phyloP scores from a whole-genome alignment of 352 stramenopile species.

The Phytophthora sansomeana region DNA sequence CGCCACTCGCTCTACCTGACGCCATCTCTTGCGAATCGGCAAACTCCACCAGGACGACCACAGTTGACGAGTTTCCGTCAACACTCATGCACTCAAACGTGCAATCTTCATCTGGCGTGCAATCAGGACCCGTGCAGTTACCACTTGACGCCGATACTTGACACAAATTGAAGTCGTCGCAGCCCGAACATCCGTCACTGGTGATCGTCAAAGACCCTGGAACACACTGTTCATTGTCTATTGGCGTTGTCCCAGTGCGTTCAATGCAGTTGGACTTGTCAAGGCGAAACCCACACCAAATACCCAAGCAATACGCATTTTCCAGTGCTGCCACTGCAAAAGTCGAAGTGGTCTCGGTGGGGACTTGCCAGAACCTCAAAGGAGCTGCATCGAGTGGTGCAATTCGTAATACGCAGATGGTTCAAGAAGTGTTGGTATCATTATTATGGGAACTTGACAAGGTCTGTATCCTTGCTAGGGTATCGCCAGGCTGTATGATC shows the following conservation, averaged over 20 bases:
- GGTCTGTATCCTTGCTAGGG: background rate
- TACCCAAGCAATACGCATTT: background rate
- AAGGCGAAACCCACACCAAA: background rate
- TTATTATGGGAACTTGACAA: no score
- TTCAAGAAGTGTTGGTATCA: no score
- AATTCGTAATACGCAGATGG: background rate
- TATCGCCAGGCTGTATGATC: background rate
- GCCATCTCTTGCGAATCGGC: conserved; percentile 1
- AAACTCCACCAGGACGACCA: conserved; percentile 32
- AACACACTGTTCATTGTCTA: conserved; percentile 12
- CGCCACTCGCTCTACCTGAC: no score
- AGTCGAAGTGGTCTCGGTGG: background rate
- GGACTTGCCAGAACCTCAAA: background rate
- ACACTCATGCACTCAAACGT: conserved; percentile 27
- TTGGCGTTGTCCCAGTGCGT: background rate
- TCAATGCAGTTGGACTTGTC: background rate
- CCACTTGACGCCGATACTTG: conserved; percentile 10
- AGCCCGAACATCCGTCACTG: conserved; percentile 26
- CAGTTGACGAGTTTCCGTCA: conserved; percentile 9
- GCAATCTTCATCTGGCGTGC: conserved; percentile 24
- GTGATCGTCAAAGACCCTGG: conserved; percentile 23
- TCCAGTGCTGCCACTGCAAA: background rate
- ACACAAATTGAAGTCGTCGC: conserved; percentile 18
- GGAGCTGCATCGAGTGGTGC: background rate
- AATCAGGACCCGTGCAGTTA: conserved; percentile 23